phyloP scores from a whole-genome alignment of 352 stramenopile genomes.

The Phytophthora pistaciae region DNA sequence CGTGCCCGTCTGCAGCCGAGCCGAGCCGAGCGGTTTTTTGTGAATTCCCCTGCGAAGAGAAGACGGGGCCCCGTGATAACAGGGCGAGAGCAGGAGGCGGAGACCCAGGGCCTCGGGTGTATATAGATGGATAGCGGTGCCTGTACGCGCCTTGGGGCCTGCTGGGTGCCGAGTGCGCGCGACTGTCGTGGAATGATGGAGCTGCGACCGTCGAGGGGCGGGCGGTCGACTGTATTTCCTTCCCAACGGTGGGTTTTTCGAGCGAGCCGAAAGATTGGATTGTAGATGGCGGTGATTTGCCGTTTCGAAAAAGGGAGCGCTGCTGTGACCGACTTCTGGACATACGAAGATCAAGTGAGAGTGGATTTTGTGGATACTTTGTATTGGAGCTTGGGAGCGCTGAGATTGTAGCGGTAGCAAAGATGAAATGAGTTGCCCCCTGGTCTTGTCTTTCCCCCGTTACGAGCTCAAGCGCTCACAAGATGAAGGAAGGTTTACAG shows the following conservation, averaged over 20 bases:
- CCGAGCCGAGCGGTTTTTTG: slow-evolving; percentile 15
- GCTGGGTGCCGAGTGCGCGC: neutral
- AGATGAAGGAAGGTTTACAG: neutral
- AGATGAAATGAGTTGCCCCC: neutral
- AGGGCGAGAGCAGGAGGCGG: neutral
- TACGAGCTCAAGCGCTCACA: neutral
- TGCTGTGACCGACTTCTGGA: neutral
- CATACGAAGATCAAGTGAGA: slow-evolving; percentile 2
- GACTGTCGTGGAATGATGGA: slow-evolving; percentile 29
- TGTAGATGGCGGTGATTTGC: slow-evolving; percentile 2
- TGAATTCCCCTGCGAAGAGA: slow-evolving; percentile 9
- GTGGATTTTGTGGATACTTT: neutral
- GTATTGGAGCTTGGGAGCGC: no score
- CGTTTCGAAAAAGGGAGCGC: slow-evolving; percentile 24
- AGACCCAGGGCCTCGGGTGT: neutral
- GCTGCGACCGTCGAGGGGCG: neutral
- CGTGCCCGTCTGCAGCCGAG: slow-evolving; percentile 1
- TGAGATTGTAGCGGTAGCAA: slow-evolving; percentile 14
- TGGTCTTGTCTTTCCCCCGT: slow-evolving; percentile 22
- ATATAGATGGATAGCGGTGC: no score
- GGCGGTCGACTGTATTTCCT: neutral
- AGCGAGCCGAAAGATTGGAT: slow-evolving; percentile 23
- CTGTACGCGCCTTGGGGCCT: neutral
- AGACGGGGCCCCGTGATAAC: neutral
- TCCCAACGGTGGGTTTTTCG: slow-evolving; percentile 3